Base-by-base conservation (phyloP, 352 stramenopile species). In the Blastocystis hominis region DNA sequence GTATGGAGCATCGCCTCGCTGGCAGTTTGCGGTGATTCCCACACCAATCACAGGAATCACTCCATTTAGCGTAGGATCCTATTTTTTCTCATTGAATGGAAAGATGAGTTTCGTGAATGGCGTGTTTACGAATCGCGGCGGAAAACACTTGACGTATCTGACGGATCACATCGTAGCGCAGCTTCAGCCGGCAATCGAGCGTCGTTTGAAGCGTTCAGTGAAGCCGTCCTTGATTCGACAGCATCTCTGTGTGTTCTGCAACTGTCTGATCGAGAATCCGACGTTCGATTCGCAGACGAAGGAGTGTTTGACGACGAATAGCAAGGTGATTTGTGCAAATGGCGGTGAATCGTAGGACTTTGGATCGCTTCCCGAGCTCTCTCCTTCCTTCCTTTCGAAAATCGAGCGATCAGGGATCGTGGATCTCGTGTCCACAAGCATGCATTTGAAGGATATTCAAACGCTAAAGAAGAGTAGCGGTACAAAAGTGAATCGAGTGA, bases 271-370 rank as follows among this genome's bases (percentile, higher is more conserved):
- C 30, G 94, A 98, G 77, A 99, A 99, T 90, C 97, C 97, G 20
- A 96, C 95, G 0, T 99, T 99, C 89, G 96, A 99, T 89, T 98
- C 94, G 75, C 97, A 99, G 88, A 98, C 97, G 87, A 99, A 99
- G 90, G 97, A 99, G 89, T 95, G 94, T 81, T 94, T 99, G 68
- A 98, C 96, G 1, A 98, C 94, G 1, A 91, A 92, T 3, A 91
- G 92, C 13, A 91, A 91, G 15, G 92, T 92, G 0, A 97, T 40
- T 69, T 15, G 42, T 3, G 7, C 13, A n/a, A 34, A 34, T 38
- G 15, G 0, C 10, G 0, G 1, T 55, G 9, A 68, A 15, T 15
- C 17, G n/a, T 89, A 88, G 61, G 50, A 59, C 30, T 97, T 97
- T 81, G 94, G 94, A 2, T 95, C 93, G 10, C 93, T 91, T 1